Percentiles rank a stretch among this genome's conserved stretches.
Evolutionary conservation across 768 basidiomycete species (phyloP).

Genomic region (Termitomyces sp.): DNA sequence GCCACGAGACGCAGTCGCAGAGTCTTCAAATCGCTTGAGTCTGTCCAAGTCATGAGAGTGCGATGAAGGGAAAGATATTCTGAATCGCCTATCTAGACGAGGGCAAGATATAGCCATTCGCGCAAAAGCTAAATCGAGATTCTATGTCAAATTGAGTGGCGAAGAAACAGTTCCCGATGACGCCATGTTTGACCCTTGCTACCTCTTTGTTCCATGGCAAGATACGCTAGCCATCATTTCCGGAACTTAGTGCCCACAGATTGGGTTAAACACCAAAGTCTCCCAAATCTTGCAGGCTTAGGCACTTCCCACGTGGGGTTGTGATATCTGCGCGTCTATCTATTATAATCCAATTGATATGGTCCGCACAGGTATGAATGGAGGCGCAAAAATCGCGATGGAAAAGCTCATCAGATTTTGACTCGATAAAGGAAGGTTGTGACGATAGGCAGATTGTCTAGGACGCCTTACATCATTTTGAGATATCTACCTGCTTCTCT

Average conservation of each 20-base stretch:
- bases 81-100: not conserved
- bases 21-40: slow-evolving; percentile 11
- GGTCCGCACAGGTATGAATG: not conserved
- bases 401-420: not conserved
- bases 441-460: not conserved
- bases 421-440: not conserved
- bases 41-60: slow-evolving; percentile 1
- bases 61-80: not conserved
- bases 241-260: not conserved
- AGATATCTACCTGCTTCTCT: not conserved
- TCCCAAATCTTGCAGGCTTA: not conserved
- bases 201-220: not conserved
- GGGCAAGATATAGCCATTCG: not conserved
- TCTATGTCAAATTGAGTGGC: slow-evolving; percentile 1
- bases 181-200: not conserved
- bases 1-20: slow-evolving; percentile 14
- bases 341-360: not conserved
- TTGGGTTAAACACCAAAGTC: not conserved
- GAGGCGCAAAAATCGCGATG: slow-evolving; percentile 7
- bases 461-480: not conserved
- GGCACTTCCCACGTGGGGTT: slow-evolving; percentile 1
- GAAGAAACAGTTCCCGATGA: slow-evolving; percentile 7
- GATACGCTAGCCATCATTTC: not conserved
- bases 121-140: slow-evolving; percentile 4
- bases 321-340: slow-evolving; percentile 7